Base-by-base conservation (phyloP, 1,284 basidiomycete genomes). In the Pterulicium gracile region DNA sequence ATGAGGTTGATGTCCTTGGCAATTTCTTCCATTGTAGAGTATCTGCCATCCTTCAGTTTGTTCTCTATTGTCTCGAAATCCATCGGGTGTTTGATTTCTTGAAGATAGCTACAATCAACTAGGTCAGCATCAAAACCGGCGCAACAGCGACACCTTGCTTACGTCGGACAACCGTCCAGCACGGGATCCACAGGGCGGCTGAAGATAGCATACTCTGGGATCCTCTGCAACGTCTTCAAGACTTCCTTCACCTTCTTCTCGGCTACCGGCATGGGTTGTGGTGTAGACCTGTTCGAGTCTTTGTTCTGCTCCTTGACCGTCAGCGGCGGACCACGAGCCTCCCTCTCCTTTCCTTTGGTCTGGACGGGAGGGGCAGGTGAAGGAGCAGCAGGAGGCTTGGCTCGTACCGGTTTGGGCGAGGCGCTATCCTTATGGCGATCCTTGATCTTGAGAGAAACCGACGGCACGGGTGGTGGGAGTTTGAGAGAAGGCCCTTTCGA, bases 81-180 rank as follows among this genome's bases (percentile, higher is more conserved):
- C 92, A 98, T 98, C 3, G 96, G 96, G 52, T 86, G 66, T 53
- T 79, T 70, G 60, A 99, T 97, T 66, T 98, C 96, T 7, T 96
- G 81, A 49, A 88, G 81, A 61, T 98, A 98, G 14, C 90, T 94
- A 54, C 20, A 53, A 24, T 34, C 42, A 51, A 18, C n/a, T n/a
- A n/a, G n/a, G n/a, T n/a, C n/a, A n/a, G n/a, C n/a, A n/a, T 32
- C 27, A 32, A 10, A 45, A 45, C 15, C 47, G 48, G 40, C 12
- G 45, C 22, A 10, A 42, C 23, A 21, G 24, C 39, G 43, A 20
- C 44, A 49, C 39, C 24, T 45, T 45, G 73, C 84, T 62, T 59
- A 92, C 84, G 89, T 91, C 35, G 88, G 92, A 62, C 85, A 94
- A 21, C 83, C 90, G 64, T 87, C 88, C 44, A 66, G 60, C 3